Conservation (phyloP, 179 eudicot species). For the Drosera spatulata region DNA sequence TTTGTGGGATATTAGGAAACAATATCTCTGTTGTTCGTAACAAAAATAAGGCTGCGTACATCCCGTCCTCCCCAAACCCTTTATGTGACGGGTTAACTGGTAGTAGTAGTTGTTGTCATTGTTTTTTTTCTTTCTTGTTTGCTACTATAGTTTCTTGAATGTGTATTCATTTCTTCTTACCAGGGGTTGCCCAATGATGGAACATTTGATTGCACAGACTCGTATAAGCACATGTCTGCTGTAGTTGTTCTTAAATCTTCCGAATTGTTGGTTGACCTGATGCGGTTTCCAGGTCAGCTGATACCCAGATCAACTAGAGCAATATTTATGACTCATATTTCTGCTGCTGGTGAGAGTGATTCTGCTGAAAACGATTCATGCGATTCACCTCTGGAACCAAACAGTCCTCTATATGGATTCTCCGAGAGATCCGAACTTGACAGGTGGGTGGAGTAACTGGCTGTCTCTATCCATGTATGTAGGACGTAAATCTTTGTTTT, state of each 20-base stretch:
- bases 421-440: conserved; percentile 69
- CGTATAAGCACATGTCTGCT: conserved; percentile 91
- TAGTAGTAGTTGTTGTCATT: neutral
- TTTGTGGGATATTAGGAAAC: neutral
- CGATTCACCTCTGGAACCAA: conserved; percentile 97
- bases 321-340: conserved; percentile 71
- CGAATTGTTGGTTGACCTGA: conserved; percentile 86
- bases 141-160: neutral
- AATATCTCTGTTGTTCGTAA: no score
- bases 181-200: conserved; percentile 96
- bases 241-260: conserved; percentile 77
- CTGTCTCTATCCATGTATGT: neutral
- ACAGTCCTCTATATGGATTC: conserved; percentile 81
- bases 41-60: no score
- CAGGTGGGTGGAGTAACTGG: conserved; percentile 36
- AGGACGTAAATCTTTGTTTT: no score
- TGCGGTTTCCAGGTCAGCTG: conserved; percentile 92
- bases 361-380: conserved; percentile 99
- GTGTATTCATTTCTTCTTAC: conserved; percentile 1
- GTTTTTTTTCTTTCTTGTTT: neutral
- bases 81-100: no score
- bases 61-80: no score
- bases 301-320: conserved; percentile 86
- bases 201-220: conserved; percentile 57
- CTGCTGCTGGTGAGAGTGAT: conserved; percentile 97